Conservation (phyloP, 1,284 basidiomycete genomes). For the Fomitopsis betulina region DNA sequence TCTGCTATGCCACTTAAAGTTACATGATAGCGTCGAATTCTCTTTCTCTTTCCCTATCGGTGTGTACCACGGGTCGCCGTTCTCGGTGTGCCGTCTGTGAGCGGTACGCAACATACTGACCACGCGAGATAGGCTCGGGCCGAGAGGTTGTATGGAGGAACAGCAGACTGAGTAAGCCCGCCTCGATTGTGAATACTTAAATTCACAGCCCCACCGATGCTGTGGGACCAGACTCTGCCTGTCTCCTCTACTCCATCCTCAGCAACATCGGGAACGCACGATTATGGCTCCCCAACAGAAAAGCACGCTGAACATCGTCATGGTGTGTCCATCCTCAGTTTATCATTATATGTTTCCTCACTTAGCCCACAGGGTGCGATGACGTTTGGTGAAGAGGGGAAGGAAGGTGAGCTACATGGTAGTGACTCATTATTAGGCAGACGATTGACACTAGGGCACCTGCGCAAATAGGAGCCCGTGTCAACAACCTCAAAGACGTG, state of each 20-base stretch:
- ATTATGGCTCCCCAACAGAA: conserved; percentile 25
- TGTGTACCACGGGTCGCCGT: neutral
- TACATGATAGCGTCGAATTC: too few species aligned
- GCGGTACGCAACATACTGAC: neutral
- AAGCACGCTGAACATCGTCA: conserved; percentile 37
- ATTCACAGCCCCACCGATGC: too few species aligned
- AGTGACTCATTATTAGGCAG: neutral
- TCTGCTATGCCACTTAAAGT: too few species aligned
- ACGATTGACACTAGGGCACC: neutral
- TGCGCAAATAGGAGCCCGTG: conserved; percentile 32
- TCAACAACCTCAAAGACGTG: conserved; percentile 46
- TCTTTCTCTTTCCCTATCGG: neutral
- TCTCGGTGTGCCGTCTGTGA: neutral
- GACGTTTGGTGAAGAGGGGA: conserved; percentile 26
- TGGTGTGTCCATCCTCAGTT: conserved; percentile 24
- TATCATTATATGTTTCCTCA: neutral
- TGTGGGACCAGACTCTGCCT: neutral
- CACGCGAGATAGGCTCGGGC: neutral
- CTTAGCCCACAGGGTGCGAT: conserved; percentile 25
- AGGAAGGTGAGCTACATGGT: conserved; percentile 16
- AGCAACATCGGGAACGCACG: neutral
- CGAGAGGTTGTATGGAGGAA: neutral
- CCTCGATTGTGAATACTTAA: neutral
- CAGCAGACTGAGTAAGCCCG: neutral
- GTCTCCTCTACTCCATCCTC: neutral